phyloP scores from a whole-genome alignment of 306 rosid species.

The Trifolium pratense region DNA sequence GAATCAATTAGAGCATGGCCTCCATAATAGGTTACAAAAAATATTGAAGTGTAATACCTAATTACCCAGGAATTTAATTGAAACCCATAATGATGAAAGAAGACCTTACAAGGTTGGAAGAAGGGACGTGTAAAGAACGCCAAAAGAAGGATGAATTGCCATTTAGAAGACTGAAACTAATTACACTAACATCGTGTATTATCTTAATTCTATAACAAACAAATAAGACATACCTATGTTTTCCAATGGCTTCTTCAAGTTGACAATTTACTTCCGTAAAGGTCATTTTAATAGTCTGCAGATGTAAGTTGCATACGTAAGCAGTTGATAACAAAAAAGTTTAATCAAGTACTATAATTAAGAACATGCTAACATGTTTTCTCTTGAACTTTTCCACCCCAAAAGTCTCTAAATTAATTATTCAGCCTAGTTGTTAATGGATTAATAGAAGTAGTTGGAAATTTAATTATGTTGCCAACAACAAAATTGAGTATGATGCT shows the following conservation, averaged over 20 bases:
- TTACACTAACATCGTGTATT: conserved; percentile 15
- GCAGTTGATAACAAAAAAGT: conserved; percentile 26
- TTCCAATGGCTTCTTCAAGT: conserved; percentile 71
- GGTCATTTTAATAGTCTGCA: conserved; percentile 67
- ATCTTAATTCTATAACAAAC: conserved; percentile 29
- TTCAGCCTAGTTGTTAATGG: not conserved
- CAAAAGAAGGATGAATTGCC: conserved; percentile 23
- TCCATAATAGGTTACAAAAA: conserved; percentile 25
- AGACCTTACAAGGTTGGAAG: conserved; percentile 8
- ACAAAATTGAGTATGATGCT: conserved; percentile 6
- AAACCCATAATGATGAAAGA: conserved; percentile 24
- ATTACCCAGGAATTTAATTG: conserved; percentile 29
- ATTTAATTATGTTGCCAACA: not conserved
- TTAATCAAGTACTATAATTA: conserved; percentile 27
- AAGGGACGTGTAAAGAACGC: conserved; percentile 15
- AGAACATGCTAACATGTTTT: conserved; percentile 10
- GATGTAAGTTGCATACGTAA: conserved; percentile 43
- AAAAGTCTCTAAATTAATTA: not conserved
- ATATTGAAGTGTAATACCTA: conserved; percentile 15
- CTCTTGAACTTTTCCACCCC: conserved; percentile 21
- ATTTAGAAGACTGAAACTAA: conserved; percentile 17
- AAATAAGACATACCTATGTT: conserved; percentile 70
- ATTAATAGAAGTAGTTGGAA: conserved; percentile 18
- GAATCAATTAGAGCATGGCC: conserved; percentile 24
- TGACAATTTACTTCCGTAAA: conserved; percentile 57